phyloP scores from a whole-genome alignment of 192 early-diverging fungal species.

The Phycomyces blakesleeanus region DNA sequence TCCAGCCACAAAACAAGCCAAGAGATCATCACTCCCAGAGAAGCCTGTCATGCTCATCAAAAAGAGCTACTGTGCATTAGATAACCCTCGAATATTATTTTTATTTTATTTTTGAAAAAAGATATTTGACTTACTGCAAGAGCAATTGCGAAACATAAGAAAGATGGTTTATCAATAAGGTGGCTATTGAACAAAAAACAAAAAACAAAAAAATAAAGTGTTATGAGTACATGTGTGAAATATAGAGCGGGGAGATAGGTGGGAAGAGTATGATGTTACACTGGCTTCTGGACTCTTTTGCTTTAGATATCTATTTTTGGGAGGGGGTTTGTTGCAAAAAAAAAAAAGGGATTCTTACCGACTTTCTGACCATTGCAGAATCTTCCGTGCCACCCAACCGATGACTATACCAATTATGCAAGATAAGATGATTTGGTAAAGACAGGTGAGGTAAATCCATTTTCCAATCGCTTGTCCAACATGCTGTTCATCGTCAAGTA shows the following conservation, averaged over 20 bases:
- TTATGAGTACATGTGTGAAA: no score
- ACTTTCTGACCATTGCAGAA: conserved; percentile 62
- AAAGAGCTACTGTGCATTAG: conserved; percentile 36
- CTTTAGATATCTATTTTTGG: no score
- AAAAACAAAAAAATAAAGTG: no score
- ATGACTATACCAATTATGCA: conserved; percentile 66
- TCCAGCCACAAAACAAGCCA: conserved; percentile 77
- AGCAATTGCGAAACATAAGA: conserved; percentile 81
- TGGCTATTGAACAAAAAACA: conserved; percentile 38
- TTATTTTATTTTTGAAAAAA: background rate
- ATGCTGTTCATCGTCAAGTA: conserved; percentile 47
- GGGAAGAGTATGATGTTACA: no score
- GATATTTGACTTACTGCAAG: conserved; percentile 50
- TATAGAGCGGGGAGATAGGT: no score
- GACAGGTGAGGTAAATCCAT: conserved; percentile 72
- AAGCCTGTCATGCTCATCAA: conserved; percentile 68
- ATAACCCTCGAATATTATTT: no score
- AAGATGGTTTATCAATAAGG: conserved; percentile 83
- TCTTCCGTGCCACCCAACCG: conserved; percentile 62
- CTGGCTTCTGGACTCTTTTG: background rate
- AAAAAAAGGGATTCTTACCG: conserved; percentile 37
- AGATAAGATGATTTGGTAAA: conserved; percentile 75
- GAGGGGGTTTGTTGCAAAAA: no score
- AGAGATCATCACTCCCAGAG: conserved; percentile 65
- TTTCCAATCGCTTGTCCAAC: conserved; percentile 63